Evolutionary conservation across 2,329 filamentous ascomycete genomes (phyloP), one percentile per base, ranked within the genome.

Genomic region (Fusarium floridanum): DNA sequence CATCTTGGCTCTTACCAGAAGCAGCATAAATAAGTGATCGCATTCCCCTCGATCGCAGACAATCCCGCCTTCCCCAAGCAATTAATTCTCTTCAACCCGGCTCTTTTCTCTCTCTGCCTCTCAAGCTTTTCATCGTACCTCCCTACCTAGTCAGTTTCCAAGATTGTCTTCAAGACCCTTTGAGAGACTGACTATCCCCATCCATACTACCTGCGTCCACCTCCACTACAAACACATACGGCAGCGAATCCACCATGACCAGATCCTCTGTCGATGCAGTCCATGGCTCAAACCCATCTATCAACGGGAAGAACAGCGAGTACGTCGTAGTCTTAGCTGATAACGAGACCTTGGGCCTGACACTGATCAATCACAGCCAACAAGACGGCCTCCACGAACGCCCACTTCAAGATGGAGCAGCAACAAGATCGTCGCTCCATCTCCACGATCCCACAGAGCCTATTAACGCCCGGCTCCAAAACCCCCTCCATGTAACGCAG

Each of bases 101-200:
- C 2, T 2, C 5, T 36, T 9, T 10, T 14, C 6, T 6, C 17
- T n/a, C 48, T 14, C 17, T 8, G 12, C 1, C 16, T 12, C 16
- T n/a, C 2, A 14, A 24, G 4, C 3, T 14, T 7, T 2, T 6
- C 1, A 14, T 22, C 16, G 6, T 3, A 2, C 2, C 53, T 56
- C 5, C 12, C 12, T 29, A 8, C 12, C 12, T 29, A 8, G 11
- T 0, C 27, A 24, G 5, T 5, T 24, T 20, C 2, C 29, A 32
- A 4, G n/a, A n/a, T 34, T 36, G 2, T 32, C 48, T 56, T 36
- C n/a, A 22, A 22, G 29, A 5, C 11, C n/a, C 9, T 6, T 56
- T 6, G 17, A 16, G n/a, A 56, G 6, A 56, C 14, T 24, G 17
- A 6, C 48, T 20, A 11, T 7, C 53, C 32, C 14, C 20, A 34